Evolutionary conservation across 345 rosid species (phyloP).

Genomic region (Hibiscus trionum): DNA sequence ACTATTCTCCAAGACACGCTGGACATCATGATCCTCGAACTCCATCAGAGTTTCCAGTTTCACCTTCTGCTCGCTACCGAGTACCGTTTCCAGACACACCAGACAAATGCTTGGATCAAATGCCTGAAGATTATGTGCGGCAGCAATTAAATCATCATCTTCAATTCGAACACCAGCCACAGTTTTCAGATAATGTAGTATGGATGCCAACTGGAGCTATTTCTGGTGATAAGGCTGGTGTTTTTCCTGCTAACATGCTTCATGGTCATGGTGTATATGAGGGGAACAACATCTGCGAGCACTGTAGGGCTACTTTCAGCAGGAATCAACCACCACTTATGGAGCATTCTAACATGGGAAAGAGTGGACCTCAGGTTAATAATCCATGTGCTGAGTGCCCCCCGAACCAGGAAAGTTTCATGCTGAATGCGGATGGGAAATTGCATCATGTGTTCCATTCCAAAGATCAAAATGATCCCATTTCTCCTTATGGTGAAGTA

Average conservation of each 20-base stretch:
- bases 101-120: slow-evolving; percentile 53
- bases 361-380: slow-evolving; percentile 38
- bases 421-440: slow-evolving; percentile 51
- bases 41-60: slow-evolving; percentile 54
- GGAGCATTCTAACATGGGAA: slow-evolving; percentile 57
- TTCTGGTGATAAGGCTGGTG: slow-evolving; percentile 61
- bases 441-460: slow-evolving; percentile 43
- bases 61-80: slow-evolving; percentile 69
- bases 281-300: slow-evolving; percentile 58
- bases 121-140: slow-evolving; percentile 65
- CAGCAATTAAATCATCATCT: slow-evolving; percentile 45
- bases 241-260: slow-evolving; percentile 58
- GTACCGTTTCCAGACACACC: slow-evolving; percentile 59
- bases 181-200: slow-evolving; percentile 49
- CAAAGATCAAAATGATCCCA: slow-evolving; percentile 46
- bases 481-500: slow-evolving; percentile 39
- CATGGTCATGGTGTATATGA: slow-evolving; percentile 55
- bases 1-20: slow-evolving; percentile 79
- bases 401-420: slow-evolving; percentile 41
- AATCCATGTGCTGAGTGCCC: slow-evolving; percentile 51
- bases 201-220: slow-evolving; percentile 69
- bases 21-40: slow-evolving; percentile 72
- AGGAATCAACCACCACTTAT: slow-evolving; percentile 48
- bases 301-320: slow-evolving; percentile 43
- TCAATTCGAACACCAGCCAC: slow-evolving; percentile 46